Percentiles rank a stretch among this genome's conserved stretches.
Evolutionary conservation across 169 alveolate genomes (phyloP).

Genomic region (Plasmodium sp.): DNA sequence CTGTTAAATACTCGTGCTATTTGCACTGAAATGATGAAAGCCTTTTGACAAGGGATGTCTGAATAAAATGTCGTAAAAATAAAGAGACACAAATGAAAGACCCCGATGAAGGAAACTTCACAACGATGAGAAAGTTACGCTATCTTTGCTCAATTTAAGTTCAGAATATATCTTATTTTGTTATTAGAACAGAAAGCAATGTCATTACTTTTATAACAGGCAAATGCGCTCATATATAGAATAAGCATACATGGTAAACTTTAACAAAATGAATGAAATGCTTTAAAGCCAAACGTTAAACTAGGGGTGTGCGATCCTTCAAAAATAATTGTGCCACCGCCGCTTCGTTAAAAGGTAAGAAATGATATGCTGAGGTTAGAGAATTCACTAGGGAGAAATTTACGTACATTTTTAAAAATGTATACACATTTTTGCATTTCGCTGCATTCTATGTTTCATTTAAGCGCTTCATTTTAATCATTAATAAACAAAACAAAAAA

Average conservation of each 20-base stretch:
- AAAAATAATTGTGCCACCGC: background rate
- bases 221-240: background rate
- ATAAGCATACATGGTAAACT: background rate
- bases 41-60: background rate
- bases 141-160: background rate
- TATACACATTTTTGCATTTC: background rate
- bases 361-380: background rate
- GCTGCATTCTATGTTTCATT: background rate
- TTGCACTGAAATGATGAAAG: background rate
- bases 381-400: background rate
- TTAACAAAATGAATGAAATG: background rate
- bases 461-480: background rate
- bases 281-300: background rate
- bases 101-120: background rate
- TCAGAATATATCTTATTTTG: background rate
- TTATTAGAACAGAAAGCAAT: background rate
- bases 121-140: background rate
- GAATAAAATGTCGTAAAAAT: slow-evolving; percentile 1
- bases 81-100: background rate
- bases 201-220: background rate
- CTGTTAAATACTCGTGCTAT: background rate
- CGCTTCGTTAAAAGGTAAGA: background rate
- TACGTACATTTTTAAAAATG: background rate
- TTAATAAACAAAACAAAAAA: background rate
- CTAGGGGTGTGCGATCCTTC: background rate